Percentiles rank a stretch among this genome's conserved stretches.
Evolutionary conservation across 179 eudicot species (phyloP).

Genomic region (Camellia oleifera): DNA sequence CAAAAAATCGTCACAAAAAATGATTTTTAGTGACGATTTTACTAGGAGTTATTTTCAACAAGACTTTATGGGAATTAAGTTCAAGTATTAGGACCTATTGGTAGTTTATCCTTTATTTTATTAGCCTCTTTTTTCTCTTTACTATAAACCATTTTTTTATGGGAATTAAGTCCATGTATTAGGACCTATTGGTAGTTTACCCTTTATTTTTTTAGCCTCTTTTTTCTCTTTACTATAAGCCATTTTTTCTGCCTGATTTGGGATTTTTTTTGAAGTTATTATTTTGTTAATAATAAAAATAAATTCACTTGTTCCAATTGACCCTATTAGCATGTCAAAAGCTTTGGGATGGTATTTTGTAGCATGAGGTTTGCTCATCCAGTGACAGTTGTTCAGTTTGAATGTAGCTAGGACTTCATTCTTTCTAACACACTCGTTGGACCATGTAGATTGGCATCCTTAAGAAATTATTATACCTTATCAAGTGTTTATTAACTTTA

Average conservation of each 20-base stretch:
- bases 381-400: background rate
- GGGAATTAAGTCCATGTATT: background rate
- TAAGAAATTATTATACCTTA: background rate
- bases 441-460: background rate
- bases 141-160: too few species aligned
- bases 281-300: background rate
- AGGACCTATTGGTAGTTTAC: background rate
- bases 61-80: too few species aligned
- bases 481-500: background rate
- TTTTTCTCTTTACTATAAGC: background rate
- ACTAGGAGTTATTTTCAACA: too few species aligned
- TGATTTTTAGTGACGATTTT: too few species aligned
- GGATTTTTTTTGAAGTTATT: background rate
- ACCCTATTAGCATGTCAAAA: background rate
- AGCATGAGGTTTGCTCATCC: background rate
- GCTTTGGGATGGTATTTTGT: background rate
- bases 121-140: too few species aligned
- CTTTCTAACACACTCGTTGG: background rate
- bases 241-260: background rate
- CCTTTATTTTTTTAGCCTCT: background rate
- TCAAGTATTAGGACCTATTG: too few species aligned
- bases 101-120: too few species aligned
- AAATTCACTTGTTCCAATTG: background rate
- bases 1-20: too few species aligned
- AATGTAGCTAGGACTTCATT: background rate